Conservation (phyloP, 371 early-diverging fungal genomes). For the Mortierella sp. region DNA sequence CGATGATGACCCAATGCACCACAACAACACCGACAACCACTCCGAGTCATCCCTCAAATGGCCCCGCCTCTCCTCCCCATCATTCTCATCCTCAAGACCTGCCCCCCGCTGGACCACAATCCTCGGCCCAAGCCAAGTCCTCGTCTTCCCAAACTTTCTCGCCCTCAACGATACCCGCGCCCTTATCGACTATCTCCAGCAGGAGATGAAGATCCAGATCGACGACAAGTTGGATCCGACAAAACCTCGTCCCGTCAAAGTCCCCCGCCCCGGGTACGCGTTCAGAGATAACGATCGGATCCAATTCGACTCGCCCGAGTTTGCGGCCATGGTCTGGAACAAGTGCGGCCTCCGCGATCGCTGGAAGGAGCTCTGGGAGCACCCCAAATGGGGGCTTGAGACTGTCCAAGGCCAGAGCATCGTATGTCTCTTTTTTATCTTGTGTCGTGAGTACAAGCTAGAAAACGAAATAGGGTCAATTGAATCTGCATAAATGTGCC, state of each 20-base stretch:
- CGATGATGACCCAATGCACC: neutral
- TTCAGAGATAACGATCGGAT: conserved; percentile 80
- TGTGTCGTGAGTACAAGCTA: neutral
- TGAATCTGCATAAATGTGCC: neutral
- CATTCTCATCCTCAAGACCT: conserved; percentile 28
- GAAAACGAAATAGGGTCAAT: neutral
- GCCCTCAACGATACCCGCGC: conserved; percentile 60
- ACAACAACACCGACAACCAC: neutral
- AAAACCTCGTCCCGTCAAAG: conserved; percentile 37
- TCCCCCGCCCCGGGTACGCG: conserved; percentile 74
- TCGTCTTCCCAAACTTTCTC: conserved; percentile 63
- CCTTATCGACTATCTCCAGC: conserved; percentile 62
- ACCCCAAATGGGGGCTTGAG: conserved; percentile 40
- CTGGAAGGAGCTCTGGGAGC: conserved; percentile 53
- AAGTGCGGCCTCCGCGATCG: conserved; percentile 66
- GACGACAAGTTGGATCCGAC: conserved; percentile 49
- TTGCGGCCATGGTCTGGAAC: conserved; percentile 71
- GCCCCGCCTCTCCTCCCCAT: conserved; percentile 49
- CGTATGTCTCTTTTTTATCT: conserved; percentile 9
- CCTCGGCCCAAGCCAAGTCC: conserved; percentile 63
- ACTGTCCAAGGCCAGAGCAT: conserved; percentile 31
- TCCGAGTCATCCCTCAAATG: conserved; percentile 12
- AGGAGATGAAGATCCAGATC: conserved; percentile 53
- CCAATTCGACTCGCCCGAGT: conserved; percentile 62
- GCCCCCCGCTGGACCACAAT: conserved; percentile 49